Conservation (phyloP, 768 basidiomycete genomes). For the Serendipita sp. region DNA sequence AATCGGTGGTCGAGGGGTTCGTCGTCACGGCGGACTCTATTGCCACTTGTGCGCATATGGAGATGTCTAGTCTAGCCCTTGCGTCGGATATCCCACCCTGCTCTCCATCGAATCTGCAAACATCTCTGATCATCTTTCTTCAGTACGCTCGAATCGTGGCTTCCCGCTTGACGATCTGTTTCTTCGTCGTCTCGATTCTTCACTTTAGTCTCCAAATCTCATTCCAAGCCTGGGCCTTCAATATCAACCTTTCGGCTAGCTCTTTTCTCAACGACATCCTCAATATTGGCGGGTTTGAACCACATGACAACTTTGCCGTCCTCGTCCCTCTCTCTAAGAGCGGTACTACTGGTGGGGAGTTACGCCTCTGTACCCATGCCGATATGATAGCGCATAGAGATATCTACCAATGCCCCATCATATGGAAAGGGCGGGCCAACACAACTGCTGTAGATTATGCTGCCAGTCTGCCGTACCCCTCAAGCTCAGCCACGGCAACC, state of each 20-base stretch:
- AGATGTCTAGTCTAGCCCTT: not conserved
- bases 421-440: not conserved
- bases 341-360: not conserved
- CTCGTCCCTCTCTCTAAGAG: not conserved
- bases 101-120: not conserved
- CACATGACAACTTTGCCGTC: not conserved
- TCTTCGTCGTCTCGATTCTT: constrained; percentile 47
- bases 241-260: not conserved
- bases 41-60: not conserved
- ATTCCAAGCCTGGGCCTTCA: constrained; percentile 32
- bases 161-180: constrained; percentile 46
- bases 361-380: not conserved
- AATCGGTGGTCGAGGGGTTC: not conserved
- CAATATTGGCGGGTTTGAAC: not conserved
- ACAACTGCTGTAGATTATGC: not conserved
- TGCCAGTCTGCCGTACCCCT: not conserved
- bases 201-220: constrained; percentile 53
- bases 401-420: not conserved
- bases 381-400: not conserved
- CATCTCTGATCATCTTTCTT: not conserved
- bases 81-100: not conserved
- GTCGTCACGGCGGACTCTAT: not conserved
- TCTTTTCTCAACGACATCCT: not conserved
- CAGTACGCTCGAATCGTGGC: constrained; percentile 60
- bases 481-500: not conserved